Conservation (phyloP, 495 filamentous ascomycete genomes). For the Clavariopsis aquatica region DNA sequence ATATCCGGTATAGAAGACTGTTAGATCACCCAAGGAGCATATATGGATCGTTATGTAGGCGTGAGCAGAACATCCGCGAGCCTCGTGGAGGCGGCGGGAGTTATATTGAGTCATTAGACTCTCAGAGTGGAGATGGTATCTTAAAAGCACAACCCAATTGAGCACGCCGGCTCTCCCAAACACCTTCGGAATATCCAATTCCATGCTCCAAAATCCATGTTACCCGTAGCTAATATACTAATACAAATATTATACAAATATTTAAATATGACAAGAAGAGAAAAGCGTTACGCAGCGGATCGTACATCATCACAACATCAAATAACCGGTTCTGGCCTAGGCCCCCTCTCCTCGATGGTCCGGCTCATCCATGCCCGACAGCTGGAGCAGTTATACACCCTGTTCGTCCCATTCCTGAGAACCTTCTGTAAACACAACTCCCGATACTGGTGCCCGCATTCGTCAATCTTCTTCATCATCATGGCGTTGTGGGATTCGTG, state of each 20-base stretch:
- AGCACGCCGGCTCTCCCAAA: background rate
- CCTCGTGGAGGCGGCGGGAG: no score
- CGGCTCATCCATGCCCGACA: slow-evolving; percentile 14
- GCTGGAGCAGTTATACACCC: slow-evolving; percentile 22
- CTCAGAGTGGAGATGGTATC: background rate
- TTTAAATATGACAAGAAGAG: no score
- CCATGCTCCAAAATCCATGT: background rate
- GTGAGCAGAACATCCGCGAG: no score
- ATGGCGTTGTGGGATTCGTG: slow-evolving; percentile 12
- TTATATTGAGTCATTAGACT: background rate
- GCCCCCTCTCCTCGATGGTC: background rate
- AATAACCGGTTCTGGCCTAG: background rate
- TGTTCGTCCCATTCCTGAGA: background rate
- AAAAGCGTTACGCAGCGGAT: no score
- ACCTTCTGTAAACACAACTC: slow-evolving; percentile 12
- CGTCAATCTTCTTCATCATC: background rate
- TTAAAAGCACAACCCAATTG: background rate
- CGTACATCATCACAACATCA: background rate
- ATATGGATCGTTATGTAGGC: no score
- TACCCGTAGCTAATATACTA: background rate
- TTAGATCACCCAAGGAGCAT: no score
- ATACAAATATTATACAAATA: background rate
- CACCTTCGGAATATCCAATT: background rate
- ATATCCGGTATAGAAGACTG: no score
- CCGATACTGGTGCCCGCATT: slow-evolving; percentile 19